Conservation (phyloP, 129 eudicot species). For the Centaurea solstitialis region DNA sequence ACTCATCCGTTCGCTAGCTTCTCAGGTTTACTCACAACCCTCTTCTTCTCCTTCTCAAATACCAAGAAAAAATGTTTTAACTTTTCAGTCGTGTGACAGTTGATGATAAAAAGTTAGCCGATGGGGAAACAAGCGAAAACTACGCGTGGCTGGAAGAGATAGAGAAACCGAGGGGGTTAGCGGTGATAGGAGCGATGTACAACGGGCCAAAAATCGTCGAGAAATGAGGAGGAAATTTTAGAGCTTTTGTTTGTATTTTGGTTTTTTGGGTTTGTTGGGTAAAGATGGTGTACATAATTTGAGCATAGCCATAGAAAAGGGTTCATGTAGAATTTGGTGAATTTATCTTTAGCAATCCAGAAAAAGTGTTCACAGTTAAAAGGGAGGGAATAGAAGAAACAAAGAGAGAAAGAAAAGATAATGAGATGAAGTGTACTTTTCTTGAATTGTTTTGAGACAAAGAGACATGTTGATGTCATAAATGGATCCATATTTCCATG, state of each 20-base stretch:
- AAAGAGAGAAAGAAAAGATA: neutral
- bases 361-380: constrained; percentile 11
- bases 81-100: constrained; percentile 29
- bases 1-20: constrained; percentile 43
- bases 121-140: constrained; percentile 45
- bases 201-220: constrained; percentile 63
- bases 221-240: constrained; percentile 14
- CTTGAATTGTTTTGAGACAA: constrained; percentile 6
- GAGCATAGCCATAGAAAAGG: constrained; percentile 34
- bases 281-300: constrained; percentile 32
- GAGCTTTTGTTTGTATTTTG: neutral
- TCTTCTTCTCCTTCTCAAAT: neutral
- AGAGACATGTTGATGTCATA: constrained; percentile 36
- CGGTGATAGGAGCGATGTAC: constrained; percentile 54
- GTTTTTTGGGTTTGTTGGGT: constrained; percentile 16
- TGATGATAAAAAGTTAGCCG: constrained; percentile 41
- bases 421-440: constrained; percentile 11
- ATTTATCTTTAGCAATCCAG: neutral
- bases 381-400: constrained; percentile 19
- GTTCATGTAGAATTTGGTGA: neutral
- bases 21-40: constrained; percentile 35
- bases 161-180: constrained; percentile 54
- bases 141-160: constrained; percentile 80
- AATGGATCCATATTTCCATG: neutral
- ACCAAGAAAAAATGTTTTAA: neutral